Evolutionary conservation across 2,329 filamentous ascomycete genomes (phyloP).

Genomic region (Blumeriella jaapii): DNA sequence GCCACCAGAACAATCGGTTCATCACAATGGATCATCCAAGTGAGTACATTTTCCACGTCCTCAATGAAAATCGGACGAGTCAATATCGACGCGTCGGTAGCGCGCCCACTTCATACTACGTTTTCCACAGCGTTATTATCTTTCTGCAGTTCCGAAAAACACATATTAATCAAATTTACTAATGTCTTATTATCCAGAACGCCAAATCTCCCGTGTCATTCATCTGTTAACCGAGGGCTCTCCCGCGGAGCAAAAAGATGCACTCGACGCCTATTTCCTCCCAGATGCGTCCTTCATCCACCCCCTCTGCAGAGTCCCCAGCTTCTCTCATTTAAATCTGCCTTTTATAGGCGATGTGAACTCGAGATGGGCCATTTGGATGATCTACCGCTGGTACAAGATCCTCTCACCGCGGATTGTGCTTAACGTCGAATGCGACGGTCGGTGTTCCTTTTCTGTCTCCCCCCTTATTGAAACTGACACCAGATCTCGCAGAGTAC

Average conservation of each 20-base stretch:
- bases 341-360: conserved; percentile 36
- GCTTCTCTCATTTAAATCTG: conserved; percentile 33
- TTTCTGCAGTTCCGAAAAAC: background rate
- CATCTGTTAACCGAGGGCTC: conserved; percentile 54
- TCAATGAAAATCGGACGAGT: conserved; percentile 6
- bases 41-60: conserved; percentile 16
- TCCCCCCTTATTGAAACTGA: conserved; percentile 1
- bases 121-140: no score
- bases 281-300: conserved; percentile 63
- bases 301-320: conserved; percentile 62
- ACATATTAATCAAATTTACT: background rate
- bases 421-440: conserved; percentile 48
- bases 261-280: conserved; percentile 64
- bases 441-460: conserved; percentile 27
- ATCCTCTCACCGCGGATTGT: conserved; percentile 66
- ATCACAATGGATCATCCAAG: conserved; percentile 34
- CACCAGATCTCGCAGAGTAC: conserved; percentile 42
- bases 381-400: conserved; percentile 76
- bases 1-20: background rate
- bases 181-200: conserved; percentile 25
- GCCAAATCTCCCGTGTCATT: conserved; percentile 57
- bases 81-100: no score
- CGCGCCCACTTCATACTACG: no score
- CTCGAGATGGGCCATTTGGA: conserved; percentile 54
- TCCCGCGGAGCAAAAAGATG: conserved; percentile 50